phyloP scores from a whole-genome alignment of 805 yeast genomes.

The Candida morakotiae region DNA sequence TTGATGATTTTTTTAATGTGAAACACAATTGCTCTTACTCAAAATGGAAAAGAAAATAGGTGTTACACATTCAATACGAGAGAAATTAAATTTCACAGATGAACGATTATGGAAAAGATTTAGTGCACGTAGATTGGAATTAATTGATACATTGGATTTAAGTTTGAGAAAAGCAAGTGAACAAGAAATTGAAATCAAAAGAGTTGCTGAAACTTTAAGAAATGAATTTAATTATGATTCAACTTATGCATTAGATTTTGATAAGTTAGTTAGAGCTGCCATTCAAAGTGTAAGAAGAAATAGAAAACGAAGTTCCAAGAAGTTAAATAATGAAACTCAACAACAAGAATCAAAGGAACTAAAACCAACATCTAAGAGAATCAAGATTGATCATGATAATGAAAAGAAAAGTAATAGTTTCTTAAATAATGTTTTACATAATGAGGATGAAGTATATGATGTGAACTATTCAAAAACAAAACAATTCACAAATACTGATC shows the following conservation, averaged over 20 bases:
- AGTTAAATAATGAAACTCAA: slow-evolving; percentile 3
- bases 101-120: slow-evolving; percentile 85
- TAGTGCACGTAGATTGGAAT: slow-evolving; percentile 83
- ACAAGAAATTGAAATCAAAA: slow-evolving; percentile 77
- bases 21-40: too few relatives aligned
- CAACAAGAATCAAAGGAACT: neutral
- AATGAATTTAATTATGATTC: slow-evolving; percentile 71
- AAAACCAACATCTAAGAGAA: neutral
- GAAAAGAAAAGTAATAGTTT: slow-evolving; percentile 18
- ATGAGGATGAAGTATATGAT: slow-evolving; percentile 34
- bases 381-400: neutral
- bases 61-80: slow-evolving; percentile 55
- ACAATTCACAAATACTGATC: slow-evolving; percentile 27
- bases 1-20: too few relatives aligned
- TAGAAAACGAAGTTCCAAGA: slow-evolving; percentile 57
- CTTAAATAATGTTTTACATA: slow-evolving; percentile 32
- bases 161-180: slow-evolving; percentile 81
- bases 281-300: slow-evolving; percentile 90
- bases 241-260: slow-evolving; percentile 66
- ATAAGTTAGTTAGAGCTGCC: slow-evolving; percentile 87
- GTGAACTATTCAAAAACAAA: slow-evolving; percentile 29
- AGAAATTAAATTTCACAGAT: slow-evolving; percentile 69
- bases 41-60: slow-evolving; percentile 38
- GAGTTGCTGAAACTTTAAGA: slow-evolving; percentile 74
- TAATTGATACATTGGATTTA: slow-evolving; percentile 71